Evolutionary conservation across 352 stramenopile species (phyloP).

Genomic region (Phytophthora multivora): DNA sequence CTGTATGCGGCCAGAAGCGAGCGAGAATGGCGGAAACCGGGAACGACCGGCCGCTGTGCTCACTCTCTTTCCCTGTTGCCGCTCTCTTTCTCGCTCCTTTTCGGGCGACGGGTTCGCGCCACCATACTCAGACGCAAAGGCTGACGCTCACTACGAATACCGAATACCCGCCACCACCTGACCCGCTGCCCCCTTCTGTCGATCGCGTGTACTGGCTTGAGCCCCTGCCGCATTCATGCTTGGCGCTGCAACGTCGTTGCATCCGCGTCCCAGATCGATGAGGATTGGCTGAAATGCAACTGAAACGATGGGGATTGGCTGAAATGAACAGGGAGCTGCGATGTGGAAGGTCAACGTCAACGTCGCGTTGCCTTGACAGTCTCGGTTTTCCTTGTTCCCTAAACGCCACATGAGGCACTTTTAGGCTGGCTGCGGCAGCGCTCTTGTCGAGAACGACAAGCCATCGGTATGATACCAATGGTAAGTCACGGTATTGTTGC

Average conservation of each 20-base stretch:
- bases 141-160: slow-evolving; percentile 13
- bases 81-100: slow-evolving; percentile 22
- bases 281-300: neutral
- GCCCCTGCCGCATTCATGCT: neutral
- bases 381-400: neutral
- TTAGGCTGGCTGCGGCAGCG: no score
- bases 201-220: slow-evolving; percentile 3
- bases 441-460: no score
- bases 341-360: neutral
- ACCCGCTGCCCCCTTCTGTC: slow-evolving; percentile 1
- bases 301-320: neutral
- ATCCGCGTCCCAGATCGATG: neutral
- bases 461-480: no score
- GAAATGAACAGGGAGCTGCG: neutral
- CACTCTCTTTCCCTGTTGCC: slow-evolving; percentile 19
- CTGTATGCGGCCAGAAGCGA: neutral
- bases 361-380: neutral
- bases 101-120: slow-evolving; percentile 15
- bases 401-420: neutral
- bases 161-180: slow-evolving; percentile 13
- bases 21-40: slow-evolving; percentile 19
- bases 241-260: neutral
- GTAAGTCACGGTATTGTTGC: no score
- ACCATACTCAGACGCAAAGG: slow-evolving; percentile 26
- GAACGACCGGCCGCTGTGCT: slow-evolving; percentile 1